These are phyloP conservation scores for Fusarium sp. DNA, from an alignment of 2,329 filamentous ascomycete species.

Conservation along the genomic window DNA sequence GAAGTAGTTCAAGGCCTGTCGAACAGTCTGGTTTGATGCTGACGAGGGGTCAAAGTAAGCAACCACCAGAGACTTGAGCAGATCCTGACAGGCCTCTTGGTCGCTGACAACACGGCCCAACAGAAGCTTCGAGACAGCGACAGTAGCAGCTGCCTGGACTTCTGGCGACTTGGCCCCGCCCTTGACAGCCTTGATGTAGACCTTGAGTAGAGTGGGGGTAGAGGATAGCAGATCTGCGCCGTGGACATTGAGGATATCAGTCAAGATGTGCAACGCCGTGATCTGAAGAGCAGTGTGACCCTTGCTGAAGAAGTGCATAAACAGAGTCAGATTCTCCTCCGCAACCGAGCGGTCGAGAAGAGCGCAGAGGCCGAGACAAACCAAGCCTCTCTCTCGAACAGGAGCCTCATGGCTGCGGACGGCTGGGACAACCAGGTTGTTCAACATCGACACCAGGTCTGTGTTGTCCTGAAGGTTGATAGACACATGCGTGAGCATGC, in stretches of 20 bases:
- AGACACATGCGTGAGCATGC: conserved; percentile 93
- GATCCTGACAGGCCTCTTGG: conserved; percentile 71
- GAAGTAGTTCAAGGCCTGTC: conserved; percentile 93
- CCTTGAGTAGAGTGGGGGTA: conserved; percentile 79
- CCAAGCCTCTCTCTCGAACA: conserved; percentile 87
- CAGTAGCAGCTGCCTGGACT: conserved; percentile 83
- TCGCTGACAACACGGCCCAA: conserved; percentile 83
- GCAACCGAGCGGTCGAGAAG: conserved; percentile 91
- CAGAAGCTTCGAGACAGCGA: conserved; percentile 86
- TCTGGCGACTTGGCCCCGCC: conserved; percentile 74
- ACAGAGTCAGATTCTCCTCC: conserved; percentile 89
- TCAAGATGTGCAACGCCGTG: conserved; percentile 89
- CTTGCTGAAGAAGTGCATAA: conserved; percentile 95
- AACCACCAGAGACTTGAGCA: conserved; percentile 86
- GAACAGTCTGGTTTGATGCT: conserved; percentile 79
- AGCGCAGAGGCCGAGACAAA: conserved; percentile 91
- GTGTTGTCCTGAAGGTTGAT: conserved; percentile 89
- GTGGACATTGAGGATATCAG: conserved; percentile 91
- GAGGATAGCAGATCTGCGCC: conserved; percentile 78
- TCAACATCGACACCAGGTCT: conserved; percentile 95
- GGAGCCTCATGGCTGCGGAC: conserved; percentile 93
- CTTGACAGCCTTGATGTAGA: conserved; percentile 86
- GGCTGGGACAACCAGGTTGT: conserved; percentile 94
- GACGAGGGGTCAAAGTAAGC: conserved; percentile 92
- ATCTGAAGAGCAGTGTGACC: conserved; percentile 91